Base-by-base conservation (phyloP, 164 flowering plant genomes). In the Aristolochia fimbriata region DNA sequence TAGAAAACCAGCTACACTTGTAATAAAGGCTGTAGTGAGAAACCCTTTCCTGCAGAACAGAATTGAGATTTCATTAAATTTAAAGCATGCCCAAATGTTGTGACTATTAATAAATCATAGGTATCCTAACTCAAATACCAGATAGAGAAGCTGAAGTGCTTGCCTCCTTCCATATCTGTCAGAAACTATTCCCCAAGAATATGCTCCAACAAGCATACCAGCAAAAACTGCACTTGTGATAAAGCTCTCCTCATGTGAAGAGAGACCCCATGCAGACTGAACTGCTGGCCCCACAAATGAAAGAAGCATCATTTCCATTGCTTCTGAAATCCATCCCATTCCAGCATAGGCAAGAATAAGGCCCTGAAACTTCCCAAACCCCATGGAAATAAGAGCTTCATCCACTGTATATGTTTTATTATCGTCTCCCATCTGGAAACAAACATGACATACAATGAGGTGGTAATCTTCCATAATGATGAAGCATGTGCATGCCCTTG, bases 231-330 rank as follows among this genome's bases (percentile, higher is more conserved):
- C 80, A 57, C 84, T 93, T 16, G 93, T 80, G 15, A 90, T 80
- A 12, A 90, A 52, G 68, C 87, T 81, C 68, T 93, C 92, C 74
- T 86, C 66, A 24, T 68, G 77, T 15, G 94, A 73, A 55, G 97
- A 81, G 65, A 93, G 86, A 16, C 67, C 73, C 98, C 98, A 92
- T 37, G 80, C 68, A 46, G 79, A 70, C 60, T 78, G 80, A 64
- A 92, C 86, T 17, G 97, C 86, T 21, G 96, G 87, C 58, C 97
- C 99, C 0, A 90, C 73, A 70, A 92, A 87, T 16, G 96, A 87
- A 5, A 90, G 85, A 68, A 93, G 82, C 97, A 93, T 88, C 86
- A 90, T 79, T 65, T 93, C 99, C 96, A 90, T 90, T 33, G 97
- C 97, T 78, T 93, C 99, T 22, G 92, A 65, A 61, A 83, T 63